phyloP scores from a whole-genome alignment of 768 basidiomycete species.

The Tricholoma sp. region DNA sequence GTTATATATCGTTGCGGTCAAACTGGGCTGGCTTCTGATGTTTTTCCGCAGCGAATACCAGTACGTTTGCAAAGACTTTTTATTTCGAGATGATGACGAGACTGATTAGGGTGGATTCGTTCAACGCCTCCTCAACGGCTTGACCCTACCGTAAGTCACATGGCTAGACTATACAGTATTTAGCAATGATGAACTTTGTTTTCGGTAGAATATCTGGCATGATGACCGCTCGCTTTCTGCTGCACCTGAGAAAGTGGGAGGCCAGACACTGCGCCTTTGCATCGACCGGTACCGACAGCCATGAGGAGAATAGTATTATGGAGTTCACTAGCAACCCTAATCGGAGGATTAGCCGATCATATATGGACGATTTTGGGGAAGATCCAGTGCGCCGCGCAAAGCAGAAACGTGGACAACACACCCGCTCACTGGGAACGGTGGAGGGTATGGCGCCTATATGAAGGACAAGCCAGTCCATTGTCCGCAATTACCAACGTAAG shows the following conservation, averaged over 20 bases:
- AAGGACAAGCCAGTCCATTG: no score
- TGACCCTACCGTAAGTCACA: constrained; percentile 20
- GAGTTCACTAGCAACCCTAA: neutral
- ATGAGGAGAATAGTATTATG: neutral
- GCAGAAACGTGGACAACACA: no score
- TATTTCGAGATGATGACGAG: neutral
- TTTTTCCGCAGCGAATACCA: neutral
- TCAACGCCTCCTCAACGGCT: constrained; percentile 23
- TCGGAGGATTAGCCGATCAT: neutral
- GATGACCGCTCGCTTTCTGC: constrained; percentile 8
- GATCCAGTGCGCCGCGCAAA: no score
- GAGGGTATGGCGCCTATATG: no score
- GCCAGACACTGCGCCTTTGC: neutral
- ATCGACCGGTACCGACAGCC: neutral
- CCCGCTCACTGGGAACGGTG: no score
- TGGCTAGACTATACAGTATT: neutral
- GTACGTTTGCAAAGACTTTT: neutral
- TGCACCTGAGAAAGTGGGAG: constrained; percentile 9
- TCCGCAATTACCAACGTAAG: no score
- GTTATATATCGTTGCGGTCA: constrained; percentile 3
- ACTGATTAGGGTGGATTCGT: constrained; percentile 20
- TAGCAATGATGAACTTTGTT: neutral
- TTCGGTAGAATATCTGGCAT: constrained; percentile 4
- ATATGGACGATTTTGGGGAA: constrained; percentile 10
- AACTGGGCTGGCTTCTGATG: neutral